Conservation (phyloP, 306 rosid species). For the Vigna trinervia region DNA sequence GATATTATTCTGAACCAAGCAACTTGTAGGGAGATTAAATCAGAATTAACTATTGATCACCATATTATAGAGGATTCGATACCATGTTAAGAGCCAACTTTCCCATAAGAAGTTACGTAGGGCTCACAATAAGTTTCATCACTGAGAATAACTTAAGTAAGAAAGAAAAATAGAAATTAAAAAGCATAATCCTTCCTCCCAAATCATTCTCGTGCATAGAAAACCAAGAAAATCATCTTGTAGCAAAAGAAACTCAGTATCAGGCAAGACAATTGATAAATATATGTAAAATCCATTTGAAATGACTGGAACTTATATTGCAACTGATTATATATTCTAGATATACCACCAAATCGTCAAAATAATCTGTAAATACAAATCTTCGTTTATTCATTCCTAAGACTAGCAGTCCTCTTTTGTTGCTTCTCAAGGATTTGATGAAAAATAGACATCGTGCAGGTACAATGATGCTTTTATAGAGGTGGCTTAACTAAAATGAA, state of each 20-base stretch:
- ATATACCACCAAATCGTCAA: conserved; percentile 32
- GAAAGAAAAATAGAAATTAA: conserved; percentile 21
- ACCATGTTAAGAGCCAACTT: conserved; percentile 15
- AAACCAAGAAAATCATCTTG: neutral
- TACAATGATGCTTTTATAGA: conserved; percentile 12
- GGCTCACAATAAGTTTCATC: neutral
- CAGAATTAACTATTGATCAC: neutral
- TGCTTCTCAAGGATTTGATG: conserved; percentile 35
- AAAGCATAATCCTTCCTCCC: neutral
- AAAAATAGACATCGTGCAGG: conserved; percentile 3
- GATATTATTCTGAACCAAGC: conserved; percentile 11
- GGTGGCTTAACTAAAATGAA: conserved; percentile 28
- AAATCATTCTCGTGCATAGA: conserved; percentile 21
- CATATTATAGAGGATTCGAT: neutral
- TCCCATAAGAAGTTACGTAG: neutral
- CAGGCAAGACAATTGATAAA: neutral
- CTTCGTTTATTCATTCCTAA: conserved; percentile 21
- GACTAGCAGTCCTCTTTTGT: conserved; percentile 18
- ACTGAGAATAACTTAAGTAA: neutral
- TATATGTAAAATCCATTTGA: neutral
- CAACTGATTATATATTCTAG: conserved; percentile 9
- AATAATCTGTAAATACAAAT: conserved; percentile 28
- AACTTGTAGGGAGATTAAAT: neutral
- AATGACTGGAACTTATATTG: conserved; percentile 17
- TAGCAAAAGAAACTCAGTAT: conserved; percentile 15